A percentile compares a stretch with the other conserved stretches of the same genome.
These are phyloP conservation scores for Pseudocercospora crystallina DNA, from an alignment of 2,329 filamentous ascomycete species.

Conservation along the genomic window DNA sequence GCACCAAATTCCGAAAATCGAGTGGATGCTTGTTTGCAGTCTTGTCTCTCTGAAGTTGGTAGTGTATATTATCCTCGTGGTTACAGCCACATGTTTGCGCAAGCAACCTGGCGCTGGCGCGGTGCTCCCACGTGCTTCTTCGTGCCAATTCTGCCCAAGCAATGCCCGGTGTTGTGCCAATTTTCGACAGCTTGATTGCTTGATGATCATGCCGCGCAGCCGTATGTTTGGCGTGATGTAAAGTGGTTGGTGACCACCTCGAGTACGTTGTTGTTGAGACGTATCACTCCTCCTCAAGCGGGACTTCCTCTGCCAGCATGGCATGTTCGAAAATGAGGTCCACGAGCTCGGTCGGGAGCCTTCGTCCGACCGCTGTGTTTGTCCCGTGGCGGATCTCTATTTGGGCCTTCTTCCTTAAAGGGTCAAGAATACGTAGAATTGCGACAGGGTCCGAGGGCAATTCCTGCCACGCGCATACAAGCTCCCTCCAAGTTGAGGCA, in stretches of 20 bases:
- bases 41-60: too few species aligned
- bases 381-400: neutral
- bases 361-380: neutral
- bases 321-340: conserved; percentile 5
- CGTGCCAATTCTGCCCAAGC: conserved; percentile 1
- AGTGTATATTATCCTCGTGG: too few species aligned
- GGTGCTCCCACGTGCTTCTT: neutral
- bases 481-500: conserved; percentile 1
- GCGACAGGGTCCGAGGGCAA: neutral
- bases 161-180: neutral
- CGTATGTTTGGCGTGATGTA: neutral
- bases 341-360: conserved; percentile 5
- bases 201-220: neutral
- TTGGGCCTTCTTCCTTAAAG: conserved; percentile 1
- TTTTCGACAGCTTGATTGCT: too few species aligned
- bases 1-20: too few species aligned
- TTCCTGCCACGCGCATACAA: conserved; percentile 1
- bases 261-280: neutral
- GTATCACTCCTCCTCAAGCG: neutral
- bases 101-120: neutral
- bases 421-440: neutral
- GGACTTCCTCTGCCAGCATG: conserved; percentile 8
- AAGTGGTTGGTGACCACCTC: neutral
- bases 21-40: too few species aligned
- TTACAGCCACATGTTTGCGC: neutral